Evolutionary conservation across 176 grass and related monocot species (phyloP).

Genomic region (Carex parvula): DNA sequence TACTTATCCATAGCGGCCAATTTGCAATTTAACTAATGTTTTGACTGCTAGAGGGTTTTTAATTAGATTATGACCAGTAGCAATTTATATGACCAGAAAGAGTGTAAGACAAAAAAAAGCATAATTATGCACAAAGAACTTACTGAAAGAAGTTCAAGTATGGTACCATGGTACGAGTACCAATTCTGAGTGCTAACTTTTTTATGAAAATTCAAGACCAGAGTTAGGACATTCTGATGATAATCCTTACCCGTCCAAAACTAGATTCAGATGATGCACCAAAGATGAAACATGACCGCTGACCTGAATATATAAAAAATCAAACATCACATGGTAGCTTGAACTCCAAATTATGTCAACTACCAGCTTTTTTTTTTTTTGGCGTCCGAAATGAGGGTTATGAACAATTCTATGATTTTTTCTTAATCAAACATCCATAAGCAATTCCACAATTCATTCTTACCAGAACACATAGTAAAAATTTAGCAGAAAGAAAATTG

Average conservation of each 20-base stretch:
- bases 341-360: neutral
- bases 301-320: conserved; percentile 50
- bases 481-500: neutral
- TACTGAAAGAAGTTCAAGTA: neutral
- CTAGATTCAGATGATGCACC: conserved; percentile 94
- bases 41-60: neutral
- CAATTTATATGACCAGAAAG: neutral
- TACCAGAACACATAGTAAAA: neutral
- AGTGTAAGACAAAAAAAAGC: neutral
- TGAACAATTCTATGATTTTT: neutral
- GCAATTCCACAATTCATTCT: neutral
- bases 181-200: neutral
- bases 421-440: neutral
- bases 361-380: neutral
- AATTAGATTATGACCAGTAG: neutral
- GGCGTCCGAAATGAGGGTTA: neutral
- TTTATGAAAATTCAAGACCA: neutral
- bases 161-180: neutral
- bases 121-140: neutral
- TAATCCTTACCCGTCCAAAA: conserved; percentile 91
- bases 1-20: neutral
- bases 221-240: conserved; percentile 6
- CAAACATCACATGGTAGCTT: conserved; percentile 4
- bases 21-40: neutral
- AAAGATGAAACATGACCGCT: conserved; percentile 90